Conservation (phyloP, 352 stramenopile species). For the Peronospora belbahrii region DNA sequence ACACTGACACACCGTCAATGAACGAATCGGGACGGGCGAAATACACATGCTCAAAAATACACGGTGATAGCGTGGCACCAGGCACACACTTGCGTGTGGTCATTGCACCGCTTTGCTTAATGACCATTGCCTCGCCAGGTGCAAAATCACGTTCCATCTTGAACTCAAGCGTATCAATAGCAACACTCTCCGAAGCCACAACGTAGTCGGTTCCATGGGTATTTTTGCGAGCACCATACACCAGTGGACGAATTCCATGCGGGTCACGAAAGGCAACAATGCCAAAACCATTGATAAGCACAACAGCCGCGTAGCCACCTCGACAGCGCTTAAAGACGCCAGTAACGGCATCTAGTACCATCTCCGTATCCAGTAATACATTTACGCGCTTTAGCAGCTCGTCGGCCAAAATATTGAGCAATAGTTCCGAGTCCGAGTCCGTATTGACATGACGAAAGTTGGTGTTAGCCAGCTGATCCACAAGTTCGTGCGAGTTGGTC, state of each 20-base stretch:
- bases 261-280: slow-evolving; percentile 98
- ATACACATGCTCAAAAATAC: slow-evolving; percentile 99
- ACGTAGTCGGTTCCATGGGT: slow-evolving; percentile 89
- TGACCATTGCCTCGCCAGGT: slow-evolving; percentile 94
- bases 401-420: slow-evolving; percentile 98
- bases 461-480: slow-evolving; percentile 85
- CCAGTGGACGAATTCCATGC: slow-evolving; percentile 95
- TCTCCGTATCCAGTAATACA: slow-evolving; percentile 54
- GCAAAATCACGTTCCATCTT: slow-evolving; percentile 92
- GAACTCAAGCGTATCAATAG: slow-evolving; percentile 97
- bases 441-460: slow-evolving; percentile 97
- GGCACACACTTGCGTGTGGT: slow-evolving; percentile 80
- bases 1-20: slow-evolving; percentile 97
- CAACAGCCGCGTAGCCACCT: slow-evolving; percentile 94
- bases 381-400: slow-evolving; percentile 86
- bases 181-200: slow-evolving; percentile 96
- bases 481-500: slow-evolving; percentile 95
- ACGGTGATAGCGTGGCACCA: slow-evolving; percentile 81
- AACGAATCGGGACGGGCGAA: slow-evolving; percentile 98
- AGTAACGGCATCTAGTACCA: slow-evolving; percentile 88
- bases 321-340: slow-evolving; percentile 92
- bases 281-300: slow-evolving; percentile 96
- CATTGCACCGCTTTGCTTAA: slow-evolving; percentile 85
- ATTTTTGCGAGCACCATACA: slow-evolving; percentile 87
- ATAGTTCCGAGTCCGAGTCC: slow-evolving; percentile 96